These are phyloP conservation scores for Myxozyma udenii DNA, from an alignment of 805 yeast genomes.

Conservation along the genomic window DNA sequence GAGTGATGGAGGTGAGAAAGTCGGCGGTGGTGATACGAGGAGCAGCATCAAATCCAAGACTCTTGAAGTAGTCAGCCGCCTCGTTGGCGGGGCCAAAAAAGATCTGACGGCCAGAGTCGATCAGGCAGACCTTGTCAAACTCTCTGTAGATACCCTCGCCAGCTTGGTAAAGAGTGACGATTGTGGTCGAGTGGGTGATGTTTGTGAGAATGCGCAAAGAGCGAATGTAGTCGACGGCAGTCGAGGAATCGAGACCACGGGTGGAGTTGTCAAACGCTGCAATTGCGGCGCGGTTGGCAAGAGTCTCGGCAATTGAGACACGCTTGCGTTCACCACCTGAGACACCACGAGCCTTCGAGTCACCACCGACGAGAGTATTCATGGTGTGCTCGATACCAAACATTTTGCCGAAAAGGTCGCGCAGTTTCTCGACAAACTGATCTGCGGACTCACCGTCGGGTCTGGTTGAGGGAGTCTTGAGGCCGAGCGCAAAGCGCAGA, in stretches of 20 bases:
- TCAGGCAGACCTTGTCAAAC: constrained; percentile 59
- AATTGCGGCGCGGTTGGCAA: constrained; percentile 45
- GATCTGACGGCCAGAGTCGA: constrained; percentile 61
- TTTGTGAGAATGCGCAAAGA: constrained; percentile 60
- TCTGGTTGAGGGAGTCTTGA: constrained; percentile 59
- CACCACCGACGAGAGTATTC: constrained; percentile 64
- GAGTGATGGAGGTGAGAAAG: constrained; percentile 54
- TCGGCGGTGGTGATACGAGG: constrained; percentile 59
- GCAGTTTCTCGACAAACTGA: constrained; percentile 57
- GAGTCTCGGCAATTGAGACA: constrained; percentile 59
- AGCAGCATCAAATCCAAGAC: constrained; percentile 55
- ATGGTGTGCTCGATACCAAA: constrained; percentile 52
- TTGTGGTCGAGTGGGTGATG: constrained; percentile 53
- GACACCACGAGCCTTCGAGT: constrained; percentile 59
- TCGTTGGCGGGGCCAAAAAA: constrained; percentile 54
- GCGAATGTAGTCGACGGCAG: constrained; percentile 63
- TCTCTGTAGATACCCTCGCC: constrained; percentile 60
- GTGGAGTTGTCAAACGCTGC: constrained; percentile 70
- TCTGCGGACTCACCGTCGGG: constrained; percentile 50
- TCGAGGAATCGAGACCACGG: constrained; percentile 67
- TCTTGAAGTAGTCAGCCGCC: constrained; percentile 48
- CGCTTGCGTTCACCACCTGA: constrained; percentile 74
- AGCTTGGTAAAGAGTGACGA: constrained; percentile 67
- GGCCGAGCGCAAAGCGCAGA: constrained; percentile 59
- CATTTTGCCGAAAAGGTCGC: constrained; percentile 52